Conservation (phyloP, 768 basidiomycete species). For the Tulasnella sp. region DNA sequence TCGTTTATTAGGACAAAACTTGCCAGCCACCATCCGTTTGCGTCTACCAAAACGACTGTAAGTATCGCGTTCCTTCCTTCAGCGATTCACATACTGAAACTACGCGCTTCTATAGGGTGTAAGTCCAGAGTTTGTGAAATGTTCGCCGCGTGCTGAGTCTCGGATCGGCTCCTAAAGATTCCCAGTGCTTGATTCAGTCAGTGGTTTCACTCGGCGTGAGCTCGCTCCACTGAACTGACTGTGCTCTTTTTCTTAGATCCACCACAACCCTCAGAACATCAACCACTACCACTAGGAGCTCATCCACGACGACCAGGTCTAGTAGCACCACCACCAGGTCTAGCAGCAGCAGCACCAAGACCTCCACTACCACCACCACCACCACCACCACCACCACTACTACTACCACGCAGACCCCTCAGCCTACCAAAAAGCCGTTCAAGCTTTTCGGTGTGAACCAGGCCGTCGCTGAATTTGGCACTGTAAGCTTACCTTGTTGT, state of each 20-base stretch:
- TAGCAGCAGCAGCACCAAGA: neutral
- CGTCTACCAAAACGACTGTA: slow-evolving; percentile 43
- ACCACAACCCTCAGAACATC: slow-evolving; percentile 35
- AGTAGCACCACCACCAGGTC: neutral
- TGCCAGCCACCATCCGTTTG: slow-evolving; percentile 50
- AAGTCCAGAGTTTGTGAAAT: neutral
- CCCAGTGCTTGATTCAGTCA: slow-evolving; percentile 29
- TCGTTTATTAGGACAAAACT: slow-evolving; percentile 36
- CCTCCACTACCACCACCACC: neutral
- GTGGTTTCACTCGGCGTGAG: slow-evolving; percentile 33
- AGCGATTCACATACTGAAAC: neutral
- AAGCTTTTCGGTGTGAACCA: slow-evolving; percentile 61
- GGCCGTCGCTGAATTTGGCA: slow-evolving; percentile 62
- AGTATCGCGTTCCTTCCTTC: neutral
- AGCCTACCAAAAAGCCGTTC: slow-evolving; percentile 42
- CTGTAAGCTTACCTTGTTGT: neutral
- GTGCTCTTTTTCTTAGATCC: slow-evolving; percentile 29
- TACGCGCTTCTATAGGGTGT: neutral
- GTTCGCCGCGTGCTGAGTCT: neutral
- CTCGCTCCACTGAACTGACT: slow-evolving; percentile 35
- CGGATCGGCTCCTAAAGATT: neutral
- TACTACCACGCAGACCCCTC: neutral
- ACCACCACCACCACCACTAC: neutral
- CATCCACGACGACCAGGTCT: neutral
- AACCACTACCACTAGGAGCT: slow-evolving; percentile 35